Evolutionary conservation across 208 protist genomes (phyloP).

Genomic region (Wallacemonas sp.): DNA sequence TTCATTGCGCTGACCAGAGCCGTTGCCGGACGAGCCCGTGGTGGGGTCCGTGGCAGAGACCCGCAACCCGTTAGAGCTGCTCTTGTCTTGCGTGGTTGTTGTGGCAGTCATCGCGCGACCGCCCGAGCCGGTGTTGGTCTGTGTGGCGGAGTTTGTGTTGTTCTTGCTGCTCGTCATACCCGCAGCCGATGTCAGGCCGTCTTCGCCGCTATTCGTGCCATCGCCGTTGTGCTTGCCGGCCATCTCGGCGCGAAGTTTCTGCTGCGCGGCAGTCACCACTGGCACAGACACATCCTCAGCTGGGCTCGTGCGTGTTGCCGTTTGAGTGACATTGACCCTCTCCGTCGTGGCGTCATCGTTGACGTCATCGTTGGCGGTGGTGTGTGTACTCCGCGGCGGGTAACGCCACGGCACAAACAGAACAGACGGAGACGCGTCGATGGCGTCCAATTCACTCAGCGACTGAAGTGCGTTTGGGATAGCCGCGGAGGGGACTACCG

Average conservation of each 20-base stretch:
- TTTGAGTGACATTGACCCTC: no score
- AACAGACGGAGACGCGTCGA: constrained; percentile 3
- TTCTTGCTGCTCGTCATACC: constrained; percentile 4
- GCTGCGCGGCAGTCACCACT: background rate
- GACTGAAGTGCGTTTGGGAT: constrained; percentile 39
- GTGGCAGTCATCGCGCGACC: background rate
- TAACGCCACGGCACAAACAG: constrained; percentile 3
- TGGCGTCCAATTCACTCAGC: constrained; percentile 20
- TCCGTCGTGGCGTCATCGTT: background rate
- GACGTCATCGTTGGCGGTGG: background rate
- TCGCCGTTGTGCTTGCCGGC: background rate
- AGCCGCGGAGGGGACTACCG: constrained; percentile 29
- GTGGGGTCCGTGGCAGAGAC: background rate
- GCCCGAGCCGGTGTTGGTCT: background rate
- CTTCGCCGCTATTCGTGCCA: background rate
- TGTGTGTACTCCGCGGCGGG: background rate
- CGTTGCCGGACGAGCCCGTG: background rate
- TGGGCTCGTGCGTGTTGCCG: no score
- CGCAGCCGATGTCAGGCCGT: constrained; percentile 3
- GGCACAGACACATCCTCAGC: no score
- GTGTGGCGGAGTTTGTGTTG: background rate
- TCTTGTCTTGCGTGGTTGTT: background rate
- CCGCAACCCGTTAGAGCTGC: background rate
- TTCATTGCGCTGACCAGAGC: background rate
- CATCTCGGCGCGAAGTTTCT: background rate